Base-by-base conservation (phyloP, 164 flowering plant genomes). In the Buxus sempervirens region DNA sequence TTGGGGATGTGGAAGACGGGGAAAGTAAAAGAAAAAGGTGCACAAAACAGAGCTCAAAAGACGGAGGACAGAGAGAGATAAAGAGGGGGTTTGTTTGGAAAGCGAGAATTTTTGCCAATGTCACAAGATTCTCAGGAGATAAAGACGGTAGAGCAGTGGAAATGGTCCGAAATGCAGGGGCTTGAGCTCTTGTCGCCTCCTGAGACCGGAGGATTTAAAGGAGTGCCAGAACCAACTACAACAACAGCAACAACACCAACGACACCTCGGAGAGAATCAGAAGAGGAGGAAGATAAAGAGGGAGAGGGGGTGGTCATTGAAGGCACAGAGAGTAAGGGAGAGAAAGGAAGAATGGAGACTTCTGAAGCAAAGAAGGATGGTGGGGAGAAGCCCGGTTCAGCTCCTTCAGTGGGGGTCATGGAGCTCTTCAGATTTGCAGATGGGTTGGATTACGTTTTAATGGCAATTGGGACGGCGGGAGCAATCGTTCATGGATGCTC, bases 401-500 rank as follows among this genome's bases (percentile, higher is more conserved):
- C 72, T 55, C 63, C 73, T 57, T 78, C 85, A 15, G 81, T 80
- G 70, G 86, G 80, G 65, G 89, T 92, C 38, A 53, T 72, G 1
- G 91, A 92, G 79, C 86, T 95, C 12, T 92, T 95, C 72, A 81
- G 99, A 79, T 95, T 86, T 65, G 97, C 99, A 1, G 99, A 95
- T 78, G 78, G 86, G 53, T 77, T 95, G 65, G 99, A 95, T 76
- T 88, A 79, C 62, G 73, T 87, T 49, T 76, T 95, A 63, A 95
- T 95, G 97, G 78, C 67, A 19, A 81, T 95, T 76, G 99, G 99
- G 26, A 79, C 99, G 0, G 53, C 77, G 2, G 99, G 99, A 15
- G 99, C 99, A 0, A 54, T 95, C 67, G 86, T 95, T 60, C 99
- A 95, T 76, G 99, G 99, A 54, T 89, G 91, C 73, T 85, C 99